These are phyloP conservation scores for Beauveria australis DNA, from an alignment of 2,329 filamentous ascomycete genomes.

Conservation along the genomic window DNA sequence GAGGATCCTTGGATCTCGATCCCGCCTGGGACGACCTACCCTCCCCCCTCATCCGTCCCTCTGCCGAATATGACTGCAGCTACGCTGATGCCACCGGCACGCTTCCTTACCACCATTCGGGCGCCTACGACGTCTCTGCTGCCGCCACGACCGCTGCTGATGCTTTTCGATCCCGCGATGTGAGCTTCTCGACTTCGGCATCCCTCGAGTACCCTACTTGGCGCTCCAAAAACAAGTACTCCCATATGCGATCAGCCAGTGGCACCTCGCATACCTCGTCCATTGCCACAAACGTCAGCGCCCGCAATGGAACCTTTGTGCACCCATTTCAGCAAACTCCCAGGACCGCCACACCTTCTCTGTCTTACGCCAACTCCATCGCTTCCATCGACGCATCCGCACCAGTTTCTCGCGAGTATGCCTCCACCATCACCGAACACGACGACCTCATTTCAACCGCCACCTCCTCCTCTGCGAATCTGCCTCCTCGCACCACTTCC, in stretches of 20 bases:
- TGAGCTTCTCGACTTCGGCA: slow-evolving; percentile 36
- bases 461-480: slow-evolving; percentile 12
- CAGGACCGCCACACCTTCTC: slow-evolving; percentile 49
- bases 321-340: slow-evolving; percentile 60
- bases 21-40: slow-evolving; percentile 50
- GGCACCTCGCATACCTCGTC: slow-evolving; percentile 50
- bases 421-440: slow-evolving; percentile 47
- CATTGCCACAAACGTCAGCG: slow-evolving; percentile 43
- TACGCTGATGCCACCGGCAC: not conserved
- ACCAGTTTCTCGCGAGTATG: slow-evolving; percentile 39
- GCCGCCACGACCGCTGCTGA: slow-evolving; percentile 13
- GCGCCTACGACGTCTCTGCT: slow-evolving; percentile 13
- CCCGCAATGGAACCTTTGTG: slow-evolving; percentile 44
- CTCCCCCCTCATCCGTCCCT: slow-evolving; percentile 21
- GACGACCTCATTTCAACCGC: slow-evolving; percentile 30
- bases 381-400: slow-evolving; percentile 39
- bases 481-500: slow-evolving; percentile 8
- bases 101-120: not conserved
- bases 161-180: slow-evolving; percentile 28
- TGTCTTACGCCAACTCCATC: slow-evolving; percentile 50
- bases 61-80: slow-evolving; percentile 19
- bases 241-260: slow-evolving; percentile 51
- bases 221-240: slow-evolving; percentile 33
- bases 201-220: slow-evolving; percentile 24
- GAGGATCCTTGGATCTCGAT: slow-evolving; percentile 55